phyloP scores from a whole-genome alignment of 345 rosid species.

The Mangifera indica region DNA sequence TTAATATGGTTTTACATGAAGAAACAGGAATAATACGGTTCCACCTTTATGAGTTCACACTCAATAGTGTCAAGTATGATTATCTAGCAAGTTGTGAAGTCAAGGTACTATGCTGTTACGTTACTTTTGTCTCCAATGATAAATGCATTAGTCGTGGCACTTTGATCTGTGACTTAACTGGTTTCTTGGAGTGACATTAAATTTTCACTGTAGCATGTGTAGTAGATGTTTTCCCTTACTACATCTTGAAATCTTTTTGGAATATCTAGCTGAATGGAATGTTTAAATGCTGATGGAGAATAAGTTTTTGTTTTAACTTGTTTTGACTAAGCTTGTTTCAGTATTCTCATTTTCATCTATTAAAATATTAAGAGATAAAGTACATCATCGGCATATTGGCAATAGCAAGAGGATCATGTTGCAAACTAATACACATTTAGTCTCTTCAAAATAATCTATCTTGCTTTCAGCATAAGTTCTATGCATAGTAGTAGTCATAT shows the following conservation, averaged over 20 bases:
- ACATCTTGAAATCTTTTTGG: neutral
- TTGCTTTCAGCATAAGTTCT: neutral
- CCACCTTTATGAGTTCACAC: conserved; percentile 64
- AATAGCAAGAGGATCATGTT: conserved; percentile 7
- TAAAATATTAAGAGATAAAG: neutral
- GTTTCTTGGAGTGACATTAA: conserved; percentile 9
- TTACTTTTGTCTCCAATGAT: neutral
- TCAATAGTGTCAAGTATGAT: conserved; percentile 62
- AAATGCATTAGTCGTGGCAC: neutral
- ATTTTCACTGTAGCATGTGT: neutral
- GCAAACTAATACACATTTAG: neutral
- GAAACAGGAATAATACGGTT: conserved; percentile 66
- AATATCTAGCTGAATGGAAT: neutral
- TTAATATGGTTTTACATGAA: conserved; percentile 90
- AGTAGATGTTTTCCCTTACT: neutral
- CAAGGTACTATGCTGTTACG: conserved; percentile 54
- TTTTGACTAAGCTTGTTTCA: neutral
- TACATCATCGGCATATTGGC: neutral
- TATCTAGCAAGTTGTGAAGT: conserved; percentile 83
- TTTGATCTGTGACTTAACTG: neutral
- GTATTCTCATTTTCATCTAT: conserved; percentile 13
- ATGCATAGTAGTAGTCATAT: neutral
- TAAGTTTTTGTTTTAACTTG: neutral
- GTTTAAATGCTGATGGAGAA: neutral
- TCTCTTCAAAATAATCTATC: neutral